Conservation (phyloP, 2,329 filamentous ascomycete species). For the Taxawa tesnikishii region DNA sequence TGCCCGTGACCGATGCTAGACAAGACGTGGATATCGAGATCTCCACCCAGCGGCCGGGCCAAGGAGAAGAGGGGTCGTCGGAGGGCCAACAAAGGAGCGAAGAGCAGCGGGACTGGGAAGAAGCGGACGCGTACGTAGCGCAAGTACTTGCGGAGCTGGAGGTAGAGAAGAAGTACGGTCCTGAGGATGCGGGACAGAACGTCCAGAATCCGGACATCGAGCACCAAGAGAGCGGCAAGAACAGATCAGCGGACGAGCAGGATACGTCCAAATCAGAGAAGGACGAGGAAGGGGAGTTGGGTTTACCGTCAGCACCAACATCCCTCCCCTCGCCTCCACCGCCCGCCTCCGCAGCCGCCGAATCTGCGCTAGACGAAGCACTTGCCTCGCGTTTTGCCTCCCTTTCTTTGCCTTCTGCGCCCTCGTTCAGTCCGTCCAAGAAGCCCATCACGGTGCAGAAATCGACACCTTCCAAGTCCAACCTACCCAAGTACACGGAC, state of each 20-base stretch:
- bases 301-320: conserved; percentile 20
- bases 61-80: neutral
- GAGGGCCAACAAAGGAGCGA: conserved; percentile 4
- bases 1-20: conserved; percentile 1
- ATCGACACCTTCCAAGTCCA: conserved; percentile 18
- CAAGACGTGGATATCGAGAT: conserved; percentile 3
- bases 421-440: conserved; percentile 20
- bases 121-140: conserved; percentile 34
- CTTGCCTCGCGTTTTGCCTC: conserved; percentile 32
- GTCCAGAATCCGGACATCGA: neutral
- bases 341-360: conserved; percentile 9
- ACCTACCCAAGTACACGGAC: conserved; percentile 40
- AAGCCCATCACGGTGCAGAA: conserved; percentile 9
- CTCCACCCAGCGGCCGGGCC: neutral
- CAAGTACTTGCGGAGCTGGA: conserved; percentile 34
- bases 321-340: conserved; percentile 9
- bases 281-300: conserved; percentile 7
- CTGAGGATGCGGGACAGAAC: conserved; percentile 7
- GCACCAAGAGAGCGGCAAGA: neutral
- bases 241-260: neutral
- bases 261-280: conserved; percentile 1
- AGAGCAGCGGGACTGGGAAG: conserved; percentile 21
- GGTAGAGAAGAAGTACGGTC: conserved; percentile 27
- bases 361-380: conserved; percentile 25
- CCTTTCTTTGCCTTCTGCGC: conserved; percentile 35